Base-by-base conservation (phyloP, 345 rosid species). In the Cardamine resedifolia region DNA sequence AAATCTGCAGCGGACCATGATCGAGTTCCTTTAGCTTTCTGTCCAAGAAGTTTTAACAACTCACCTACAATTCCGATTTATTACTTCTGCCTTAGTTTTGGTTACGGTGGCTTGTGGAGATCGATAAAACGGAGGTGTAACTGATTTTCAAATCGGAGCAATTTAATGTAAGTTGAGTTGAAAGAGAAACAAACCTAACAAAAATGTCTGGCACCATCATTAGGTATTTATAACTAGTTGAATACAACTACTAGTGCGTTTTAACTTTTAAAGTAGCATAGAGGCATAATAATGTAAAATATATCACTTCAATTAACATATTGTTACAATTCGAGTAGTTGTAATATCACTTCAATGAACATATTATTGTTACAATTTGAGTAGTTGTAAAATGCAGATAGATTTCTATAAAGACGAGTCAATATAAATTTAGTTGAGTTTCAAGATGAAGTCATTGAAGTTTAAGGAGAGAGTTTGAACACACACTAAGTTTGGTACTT, bases 401-500 rank as follows among this genome's bases (percentile, higher is more conserved):
- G 43, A 45, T 16, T 44, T 45, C 7, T 28, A 31, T 28, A 61
- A 33, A 24, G 49, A 66, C 26, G 59, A 33, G 38, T 9, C 4
- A 38, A 52, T 28, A 39, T n/a, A 11, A 52, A 27, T 12, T 11
- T 33, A 10, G 7, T 47, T 28, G 43, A 56, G 31, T 68, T 14
- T 58, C 16, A 47, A 70, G 30, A 59, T 24, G 58, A 45, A 57
- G 45, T 21, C 34, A 45, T 16, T 5, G 12, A 58, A 58, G 48
- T 50, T 50, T 4, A 71, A 50, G 44, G 2, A 38, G 12, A 45
- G 64, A 41, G 70, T 62, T 71, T 52, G 23, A 16, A 48, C 26
- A 58, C 61, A 48, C 67, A 49, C 28, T 14, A 52, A 23, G 60
- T 62, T 70, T 48, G 7, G 50, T 20, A 45, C 39, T 70, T 62